Conservation (phyloP, 2,329 filamentous ascomycete species). For the Geosmithia morbida region DNA sequence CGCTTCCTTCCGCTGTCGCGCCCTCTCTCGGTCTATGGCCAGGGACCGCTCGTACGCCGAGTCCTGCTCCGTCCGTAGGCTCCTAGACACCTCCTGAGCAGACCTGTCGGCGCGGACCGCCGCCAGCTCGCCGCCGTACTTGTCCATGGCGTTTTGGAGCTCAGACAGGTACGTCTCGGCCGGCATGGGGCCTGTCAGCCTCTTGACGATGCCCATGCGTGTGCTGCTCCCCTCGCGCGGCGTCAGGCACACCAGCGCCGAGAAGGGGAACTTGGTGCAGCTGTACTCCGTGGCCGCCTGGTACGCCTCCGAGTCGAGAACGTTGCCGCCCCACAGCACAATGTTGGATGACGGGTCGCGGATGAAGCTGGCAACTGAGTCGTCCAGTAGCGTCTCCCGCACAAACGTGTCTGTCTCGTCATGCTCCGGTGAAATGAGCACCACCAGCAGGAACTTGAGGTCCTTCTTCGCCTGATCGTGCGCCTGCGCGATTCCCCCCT, state of each 20-base stretch:
- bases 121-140: slow-evolving; percentile 62
- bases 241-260: slow-evolving; percentile 73
- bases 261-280: slow-evolving; percentile 88
- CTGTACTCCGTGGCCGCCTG: slow-evolving; percentile 78
- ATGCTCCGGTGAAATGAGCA: slow-evolving; percentile 84
- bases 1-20: slow-evolving; percentile 60
- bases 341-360: slow-evolving; percentile 65
- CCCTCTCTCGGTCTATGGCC: slow-evolving; percentile 75
- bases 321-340: slow-evolving; percentile 83
- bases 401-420: slow-evolving; percentile 80
- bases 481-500: slow-evolving; percentile 83
- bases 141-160: slow-evolving; percentile 56
- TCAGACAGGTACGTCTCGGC: slow-evolving; percentile 61
- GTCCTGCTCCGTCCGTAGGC: slow-evolving; percentile 76
- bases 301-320: slow-evolving; percentile 87
- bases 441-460: slow-evolving; percentile 77
- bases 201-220: slow-evolving; percentile 79
- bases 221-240: slow-evolving; percentile 69
- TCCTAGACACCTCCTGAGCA: slow-evolving; percentile 70
- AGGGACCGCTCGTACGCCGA: slow-evolving; percentile 86
- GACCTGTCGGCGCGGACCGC: slow-evolving; percentile 61
- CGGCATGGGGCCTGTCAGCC: slow-evolving; percentile 58
- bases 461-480: slow-evolving; percentile 83
- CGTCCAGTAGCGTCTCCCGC: slow-evolving; percentile 64
- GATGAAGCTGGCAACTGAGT: slow-evolving; percentile 60